Conservation (phyloP, 1,139 yeast genomes). For the Schizosaccharomyces versatilis region DNA sequence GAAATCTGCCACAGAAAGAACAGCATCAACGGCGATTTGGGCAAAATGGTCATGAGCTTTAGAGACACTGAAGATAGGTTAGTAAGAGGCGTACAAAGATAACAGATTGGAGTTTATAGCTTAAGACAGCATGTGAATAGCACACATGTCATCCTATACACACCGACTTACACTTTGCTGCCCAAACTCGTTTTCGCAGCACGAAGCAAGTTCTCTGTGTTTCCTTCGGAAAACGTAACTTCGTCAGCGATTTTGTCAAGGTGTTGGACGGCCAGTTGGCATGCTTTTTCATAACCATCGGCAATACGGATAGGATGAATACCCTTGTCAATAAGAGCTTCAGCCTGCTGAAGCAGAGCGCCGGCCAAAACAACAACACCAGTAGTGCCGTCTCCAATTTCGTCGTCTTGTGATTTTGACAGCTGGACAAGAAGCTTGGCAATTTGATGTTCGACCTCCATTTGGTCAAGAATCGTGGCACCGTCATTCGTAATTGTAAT, state of each 20-base stretch:
- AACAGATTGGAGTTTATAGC: neutral
- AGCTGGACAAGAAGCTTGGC: constrained; percentile 88
- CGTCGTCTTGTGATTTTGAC: constrained; percentile 91
- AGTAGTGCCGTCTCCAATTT: constrained; percentile 97
- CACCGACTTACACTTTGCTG: constrained; percentile 36
- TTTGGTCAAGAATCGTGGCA: constrained; percentile 83
- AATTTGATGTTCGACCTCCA: constrained; percentile 90
- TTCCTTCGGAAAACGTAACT: constrained; percentile 23
- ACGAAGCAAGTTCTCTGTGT: constrained; percentile 31
- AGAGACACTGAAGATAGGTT: constrained; percentile 28
- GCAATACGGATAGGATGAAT: constrained; percentile 94
- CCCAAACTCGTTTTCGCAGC: constrained; percentile 93
- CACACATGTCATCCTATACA: neutral
- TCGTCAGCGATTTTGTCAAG: constrained; percentile 54
- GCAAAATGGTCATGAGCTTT: constrained; percentile 88
- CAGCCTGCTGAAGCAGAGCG: constrained; percentile 81
- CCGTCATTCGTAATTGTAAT: constrained; percentile 97
- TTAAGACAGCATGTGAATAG: neutral
- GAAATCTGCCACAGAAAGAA: constrained; percentile 73
- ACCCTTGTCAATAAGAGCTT: constrained; percentile 84
- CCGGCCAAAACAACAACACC: constrained; percentile 96
- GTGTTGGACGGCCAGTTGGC: constrained; percentile 64
- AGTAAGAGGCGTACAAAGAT: constrained; percentile 4
- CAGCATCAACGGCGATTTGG: constrained; percentile 92
- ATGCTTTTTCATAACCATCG: constrained; percentile 92